Evolutionary conservation across 1,139 yeast species (phyloP), one percentile per base, ranked within the genome.

Genomic region (Pichia sp.): DNA sequence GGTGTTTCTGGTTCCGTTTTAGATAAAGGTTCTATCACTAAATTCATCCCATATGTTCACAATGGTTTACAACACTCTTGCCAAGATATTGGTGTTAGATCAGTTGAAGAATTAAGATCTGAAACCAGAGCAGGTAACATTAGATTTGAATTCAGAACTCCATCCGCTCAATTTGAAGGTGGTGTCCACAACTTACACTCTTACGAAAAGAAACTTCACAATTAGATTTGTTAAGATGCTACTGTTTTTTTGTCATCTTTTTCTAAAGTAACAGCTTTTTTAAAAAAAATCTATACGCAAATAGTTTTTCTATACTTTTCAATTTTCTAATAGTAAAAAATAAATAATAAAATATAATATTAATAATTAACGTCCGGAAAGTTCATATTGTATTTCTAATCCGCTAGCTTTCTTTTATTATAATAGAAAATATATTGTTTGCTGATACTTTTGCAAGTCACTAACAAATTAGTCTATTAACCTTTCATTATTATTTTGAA

Each of bases 141-240:
- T 56, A 83, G 98, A 74, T 92, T 94, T 66, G 98, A 94, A 74
- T 83, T 85, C 72, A 88, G 99, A 80, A 89, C 98, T 59, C 95
- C 97, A 48, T 86, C 96, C 65, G 97, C 98, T 54, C 98, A 92
- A 78, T 78, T 89, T 59, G 99, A 92, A 74, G 99, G 99, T 74
- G 97, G 97, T 70, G 94, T 92, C 55, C 88, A 88, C 73, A 92
- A 95, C 66, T 80, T 94, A 70, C 90, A 88, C 78, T 89, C 97
- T 54, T 92, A 86, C 68, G 98, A 92, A 74, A 92, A 92, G 82
- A 89, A 96, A 72, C 78, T 92, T 67, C 96, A 88, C 78, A 88
- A 88, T 69, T 86, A 77, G 63, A 18, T 12, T 26, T n/a, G 12
- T 22, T 22, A 12, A 35, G 22, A 5, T 1, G 15, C 13, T 22